These are phyloP conservation scores for Fraxinus xanthoxyloides DNA, from an alignment of 305 asterid species.

Conservation along the genomic window DNA sequence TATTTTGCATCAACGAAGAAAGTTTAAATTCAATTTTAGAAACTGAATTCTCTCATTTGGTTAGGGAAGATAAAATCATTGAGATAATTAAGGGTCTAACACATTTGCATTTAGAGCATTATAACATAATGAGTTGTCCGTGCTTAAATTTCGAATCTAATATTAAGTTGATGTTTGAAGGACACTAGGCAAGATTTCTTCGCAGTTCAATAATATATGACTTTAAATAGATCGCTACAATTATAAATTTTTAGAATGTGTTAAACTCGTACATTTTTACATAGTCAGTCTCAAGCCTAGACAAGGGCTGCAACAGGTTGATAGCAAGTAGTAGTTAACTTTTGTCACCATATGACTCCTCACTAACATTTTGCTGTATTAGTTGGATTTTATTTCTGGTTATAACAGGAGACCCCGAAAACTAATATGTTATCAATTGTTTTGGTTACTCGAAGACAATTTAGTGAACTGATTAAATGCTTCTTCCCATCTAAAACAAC, in stretches of 20 bases:
- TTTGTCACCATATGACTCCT: not conserved
- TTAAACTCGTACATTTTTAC: not conserved
- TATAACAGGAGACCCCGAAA: not conserved
- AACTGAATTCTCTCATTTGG: slow-evolving; percentile 17
- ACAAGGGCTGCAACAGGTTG: not conserved
- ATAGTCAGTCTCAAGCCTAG: not conserved
- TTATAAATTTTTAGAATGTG: not conserved
- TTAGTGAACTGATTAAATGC: not conserved
- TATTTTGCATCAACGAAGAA: not conserved
- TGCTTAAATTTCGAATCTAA: slow-evolving; percentile 13
- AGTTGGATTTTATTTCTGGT: not conserved
- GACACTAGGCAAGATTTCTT: not conserved
- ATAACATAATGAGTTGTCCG: slow-evolving; percentile 9
- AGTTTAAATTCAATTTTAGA: not conserved
- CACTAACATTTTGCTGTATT: not conserved
- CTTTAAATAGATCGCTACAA: not conserved
- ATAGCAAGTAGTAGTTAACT: not conserved
- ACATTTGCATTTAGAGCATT: slow-evolving; percentile 6
- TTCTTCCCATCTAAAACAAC: not conserved
- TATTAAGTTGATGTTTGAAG: not conserved
- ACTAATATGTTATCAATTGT: not conserved
- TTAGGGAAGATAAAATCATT: slow-evolving; percentile 16
- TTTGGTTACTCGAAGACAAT: not conserved
- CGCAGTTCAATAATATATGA: not conserved
- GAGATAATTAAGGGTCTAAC: slow-evolving; percentile 14